phyloP scores from a whole-genome alignment of 2,329 filamentous ascomycete genomes.

The Monosporascus cannonballus region DNA sequence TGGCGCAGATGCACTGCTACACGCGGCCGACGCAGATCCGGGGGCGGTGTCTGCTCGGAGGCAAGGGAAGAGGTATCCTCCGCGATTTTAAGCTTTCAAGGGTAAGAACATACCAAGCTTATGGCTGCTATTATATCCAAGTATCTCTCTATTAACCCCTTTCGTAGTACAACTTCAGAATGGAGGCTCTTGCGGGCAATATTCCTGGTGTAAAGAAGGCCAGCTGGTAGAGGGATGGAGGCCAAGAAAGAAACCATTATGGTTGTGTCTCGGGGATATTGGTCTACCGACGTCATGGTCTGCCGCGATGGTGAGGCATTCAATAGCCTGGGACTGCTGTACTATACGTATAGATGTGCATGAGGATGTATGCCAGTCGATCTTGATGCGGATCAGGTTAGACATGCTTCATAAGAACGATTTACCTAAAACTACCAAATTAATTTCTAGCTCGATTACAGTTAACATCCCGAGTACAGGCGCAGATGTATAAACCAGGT shows the following conservation, averaged over 20 bases:
- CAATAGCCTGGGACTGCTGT: slow-evolving; percentile 6
- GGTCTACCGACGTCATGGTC: not conserved
- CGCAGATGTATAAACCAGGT: too few species aligned
- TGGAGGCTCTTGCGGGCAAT: slow-evolving; percentile 79
- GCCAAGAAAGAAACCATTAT: not conserved
- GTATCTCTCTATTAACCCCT: slow-evolving; percentile 17
- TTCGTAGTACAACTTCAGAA: slow-evolving; percentile 79
- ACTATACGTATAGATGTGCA: slow-evolving; percentile 5
- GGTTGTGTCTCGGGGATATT: not conserved
- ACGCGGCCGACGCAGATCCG: slow-evolving; percentile 89
- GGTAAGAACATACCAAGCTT: slow-evolving; percentile 48
- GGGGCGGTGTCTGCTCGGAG: slow-evolving; percentile 87
- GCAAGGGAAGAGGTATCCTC: slow-evolving; percentile 85
- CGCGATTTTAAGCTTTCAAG: slow-evolving; percentile 87
- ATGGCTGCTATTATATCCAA: not conserved
- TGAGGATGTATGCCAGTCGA: not conserved
- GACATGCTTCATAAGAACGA: too few species aligned
- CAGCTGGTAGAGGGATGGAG: slow-evolving; percentile 65
- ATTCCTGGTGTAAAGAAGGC: slow-evolving; percentile 93
- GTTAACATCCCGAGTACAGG: too few species aligned
- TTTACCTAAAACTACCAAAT: not conserved
- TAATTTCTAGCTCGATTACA: too few species aligned
- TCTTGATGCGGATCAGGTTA: too few species aligned
- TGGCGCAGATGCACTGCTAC: slow-evolving; percentile 94
- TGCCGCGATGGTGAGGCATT: not conserved